Percentiles rank a stretch among this genome's conserved stretches.
phyloP scores from a whole-genome alignment of 1,284 basidiomycete species.

The Leucoagaricus sp. region DNA sequence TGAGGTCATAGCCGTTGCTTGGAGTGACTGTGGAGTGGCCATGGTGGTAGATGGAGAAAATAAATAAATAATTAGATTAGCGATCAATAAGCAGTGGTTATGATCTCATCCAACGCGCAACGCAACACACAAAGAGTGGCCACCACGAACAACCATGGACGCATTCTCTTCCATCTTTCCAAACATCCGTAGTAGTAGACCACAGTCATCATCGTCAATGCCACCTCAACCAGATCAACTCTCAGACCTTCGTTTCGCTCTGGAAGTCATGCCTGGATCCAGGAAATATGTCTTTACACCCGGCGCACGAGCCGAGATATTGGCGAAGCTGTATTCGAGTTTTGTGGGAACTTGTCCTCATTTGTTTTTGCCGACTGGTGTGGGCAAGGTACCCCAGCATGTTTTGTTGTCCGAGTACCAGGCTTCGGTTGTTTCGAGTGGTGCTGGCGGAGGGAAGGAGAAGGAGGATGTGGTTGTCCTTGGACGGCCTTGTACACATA shows the following conservation, averaged over 20 bases:
- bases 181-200: slow-evolving; percentile 13
- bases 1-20: slow-evolving; percentile 20
- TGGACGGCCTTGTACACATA: slow-evolving; percentile 72
- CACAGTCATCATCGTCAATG: slow-evolving; percentile 13
- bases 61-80: not conserved
- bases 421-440: slow-evolving; percentile 51
- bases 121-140: not conserved
- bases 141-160: slow-evolving; percentile 1
- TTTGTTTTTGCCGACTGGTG: slow-evolving; percentile 66
- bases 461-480: slow-evolving; percentile 58
- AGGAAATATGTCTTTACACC: slow-evolving; percentile 75
- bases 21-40: slow-evolving; percentile 35
- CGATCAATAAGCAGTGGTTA: not conserved
- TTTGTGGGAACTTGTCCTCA: slow-evolving; percentile 76
- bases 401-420: slow-evolving; percentile 69
- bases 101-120: slow-evolving; percentile 7
- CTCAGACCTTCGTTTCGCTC: slow-evolving; percentile 66
- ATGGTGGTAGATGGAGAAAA: slow-evolving; percentile 18
- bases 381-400: slow-evolving; percentile 59
- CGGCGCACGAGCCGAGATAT: slow-evolving; percentile 70
- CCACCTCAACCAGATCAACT: slow-evolving; percentile 61
- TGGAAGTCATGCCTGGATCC: slow-evolving; percentile 78
- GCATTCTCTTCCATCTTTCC: slow-evolving; percentile 14
- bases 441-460: slow-evolving; percentile 43
- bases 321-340: slow-evolving; percentile 76